These are phyloP conservation scores for Termitomyces sp. DNA, from an alignment of 1,284 basidiomycete species.

Conservation along the genomic window DNA sequence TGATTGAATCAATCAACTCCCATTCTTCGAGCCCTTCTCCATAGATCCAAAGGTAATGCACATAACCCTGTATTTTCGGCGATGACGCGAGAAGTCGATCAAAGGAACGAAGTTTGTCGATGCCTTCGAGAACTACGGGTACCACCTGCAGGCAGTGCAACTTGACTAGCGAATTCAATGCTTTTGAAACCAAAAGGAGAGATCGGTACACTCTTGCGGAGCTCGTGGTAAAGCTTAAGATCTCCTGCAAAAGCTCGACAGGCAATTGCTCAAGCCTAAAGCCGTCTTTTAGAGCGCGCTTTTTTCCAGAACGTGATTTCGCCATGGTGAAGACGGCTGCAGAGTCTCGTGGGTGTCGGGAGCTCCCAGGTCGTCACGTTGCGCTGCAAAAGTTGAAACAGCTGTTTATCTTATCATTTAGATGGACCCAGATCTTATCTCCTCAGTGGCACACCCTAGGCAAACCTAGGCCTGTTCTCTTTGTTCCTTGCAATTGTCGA, in stretches of 20 bases:
- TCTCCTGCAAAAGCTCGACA: conserved; percentile 13
- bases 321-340: not conserved
- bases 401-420: not conserved
- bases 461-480: no score
- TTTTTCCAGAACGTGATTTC: not conserved
- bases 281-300: not conserved
- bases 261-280: conserved; percentile 7
- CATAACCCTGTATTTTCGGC: conserved; percentile 9
- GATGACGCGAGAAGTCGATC: conserved; percentile 14
- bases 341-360: not conserved
- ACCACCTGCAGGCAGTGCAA: conserved; percentile 12
- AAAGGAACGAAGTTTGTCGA: conserved; percentile 19
- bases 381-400: not conserved
- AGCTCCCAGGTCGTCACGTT: no score
- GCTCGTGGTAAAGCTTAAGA: conserved; percentile 10
- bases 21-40: conserved; percentile 14
- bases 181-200: conserved; percentile 15
- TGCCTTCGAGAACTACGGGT: conserved; percentile 12
- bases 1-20: conserved; percentile 11
- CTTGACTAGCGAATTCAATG: conserved; percentile 6
- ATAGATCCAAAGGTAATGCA: conserved; percentile 27
- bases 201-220: conserved; percentile 11
- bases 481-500: no score
- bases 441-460: not conserved
- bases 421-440: conserved; percentile 1